A percentile compares a stretch with the other conserved stretches of the same genome.
These are phyloP conservation scores for Abelmoschus esculentus DNA, from an alignment of 345 rosid species.

Conservation along the genomic window DNA sequence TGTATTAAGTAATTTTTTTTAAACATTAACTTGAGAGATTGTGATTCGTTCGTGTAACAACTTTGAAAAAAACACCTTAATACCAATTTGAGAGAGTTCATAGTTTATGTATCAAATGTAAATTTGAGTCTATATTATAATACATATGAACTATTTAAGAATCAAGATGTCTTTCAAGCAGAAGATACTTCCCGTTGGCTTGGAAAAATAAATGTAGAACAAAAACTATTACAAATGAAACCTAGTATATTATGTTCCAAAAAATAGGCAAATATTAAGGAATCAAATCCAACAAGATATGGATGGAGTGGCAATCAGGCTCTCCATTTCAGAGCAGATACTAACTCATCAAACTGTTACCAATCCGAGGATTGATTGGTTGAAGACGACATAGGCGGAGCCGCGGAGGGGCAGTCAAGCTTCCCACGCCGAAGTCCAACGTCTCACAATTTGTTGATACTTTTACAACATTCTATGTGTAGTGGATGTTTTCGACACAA, in stretches of 20 bases:
- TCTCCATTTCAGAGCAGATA: constrained; percentile 40
- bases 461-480: constrained; percentile 6
- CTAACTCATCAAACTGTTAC: constrained; percentile 61
- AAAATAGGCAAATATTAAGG: constrained; percentile 6
- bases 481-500: constrained; percentile 65
- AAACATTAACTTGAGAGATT: too few relatives aligned
- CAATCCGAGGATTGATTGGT: constrained; percentile 49
- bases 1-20: too few relatives aligned
- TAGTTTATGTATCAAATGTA: too few relatives aligned
- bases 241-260: too few relatives aligned
- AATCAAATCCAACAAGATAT: constrained; percentile 31
- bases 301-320: constrained; percentile 54
- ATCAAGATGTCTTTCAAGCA: constrained; percentile 1
- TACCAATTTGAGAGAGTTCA: too few relatives aligned
- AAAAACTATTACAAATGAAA: too few relatives aligned
- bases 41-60: too few relatives aligned
- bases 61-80: too few relatives aligned
- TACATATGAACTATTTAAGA: background rate
- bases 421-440: constrained; percentile 64
- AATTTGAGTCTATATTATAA: background rate
- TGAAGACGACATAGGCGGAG: constrained; percentile 46
- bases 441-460: constrained; percentile 47
- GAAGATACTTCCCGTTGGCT: background rate
- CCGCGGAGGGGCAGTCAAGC: constrained; percentile 57
- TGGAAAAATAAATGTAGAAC: background rate